phyloP scores from a whole-genome alignment of 208 protist genomes.

The Angomonas desouzai region DNA sequence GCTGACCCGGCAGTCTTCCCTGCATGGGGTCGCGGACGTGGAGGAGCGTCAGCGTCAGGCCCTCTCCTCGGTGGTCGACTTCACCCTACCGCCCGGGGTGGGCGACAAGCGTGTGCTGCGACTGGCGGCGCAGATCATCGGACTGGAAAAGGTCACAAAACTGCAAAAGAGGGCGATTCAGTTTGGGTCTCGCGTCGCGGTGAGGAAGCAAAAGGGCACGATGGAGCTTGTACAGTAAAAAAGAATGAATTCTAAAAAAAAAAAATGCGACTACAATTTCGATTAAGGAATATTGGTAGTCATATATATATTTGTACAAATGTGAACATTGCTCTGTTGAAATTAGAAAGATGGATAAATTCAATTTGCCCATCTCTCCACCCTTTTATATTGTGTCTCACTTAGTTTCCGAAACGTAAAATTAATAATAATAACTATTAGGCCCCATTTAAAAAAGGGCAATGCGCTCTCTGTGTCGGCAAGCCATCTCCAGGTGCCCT shows the following conservation, averaged over 20 bases:
- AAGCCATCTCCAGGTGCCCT: background rate
- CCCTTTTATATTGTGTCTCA: no score
- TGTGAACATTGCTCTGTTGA: no score
- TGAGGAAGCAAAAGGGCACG: conserved; percentile 46
- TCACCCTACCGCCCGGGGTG: conserved; percentile 57
- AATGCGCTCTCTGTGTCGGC: background rate
- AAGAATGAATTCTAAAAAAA: background rate
- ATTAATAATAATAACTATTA: no score
- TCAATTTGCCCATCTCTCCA: no score
- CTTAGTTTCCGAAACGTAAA: no score
- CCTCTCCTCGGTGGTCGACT: conserved; percentile 60
- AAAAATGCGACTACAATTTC: no score
- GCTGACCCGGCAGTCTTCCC: background rate
- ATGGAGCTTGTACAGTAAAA: background rate
- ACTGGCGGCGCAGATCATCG: conserved; percentile 70
- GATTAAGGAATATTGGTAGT: no score
- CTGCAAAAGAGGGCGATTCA: conserved; percentile 97
- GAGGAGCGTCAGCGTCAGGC: conserved; percentile 38
- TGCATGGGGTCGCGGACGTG: background rate
- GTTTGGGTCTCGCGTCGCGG: conserved; percentile 95
- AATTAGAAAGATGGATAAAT: no score
- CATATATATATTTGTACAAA: no score
- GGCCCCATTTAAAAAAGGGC: no score
- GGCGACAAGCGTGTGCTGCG: conserved; percentile 94
- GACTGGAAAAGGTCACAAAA: conserved; percentile 59